A percentile compares a stretch with the other conserved stretches of the same genome.
phyloP scores from a whole-genome alignment of 371 early-diverging fungal genomes.

The Fennellomyces sp. region DNA sequence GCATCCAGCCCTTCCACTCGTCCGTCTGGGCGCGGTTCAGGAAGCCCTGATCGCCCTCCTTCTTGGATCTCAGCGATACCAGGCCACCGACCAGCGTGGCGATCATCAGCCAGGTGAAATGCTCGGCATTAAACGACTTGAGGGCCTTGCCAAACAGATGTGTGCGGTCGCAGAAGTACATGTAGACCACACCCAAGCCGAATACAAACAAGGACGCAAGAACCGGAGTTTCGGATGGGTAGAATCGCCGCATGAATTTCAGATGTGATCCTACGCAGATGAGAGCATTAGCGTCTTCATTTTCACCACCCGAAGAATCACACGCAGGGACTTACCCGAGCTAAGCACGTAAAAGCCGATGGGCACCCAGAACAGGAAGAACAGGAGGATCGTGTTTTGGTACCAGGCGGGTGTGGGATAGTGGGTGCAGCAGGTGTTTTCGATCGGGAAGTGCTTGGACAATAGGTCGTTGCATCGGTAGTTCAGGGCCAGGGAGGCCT shows the following conservation, averaged over 20 bases:
- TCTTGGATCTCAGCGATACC: slow-evolving; percentile 42
- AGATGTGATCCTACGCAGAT: slow-evolving; percentile 5
- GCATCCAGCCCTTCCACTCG: slow-evolving; percentile 92
- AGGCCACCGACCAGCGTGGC: slow-evolving; percentile 47
- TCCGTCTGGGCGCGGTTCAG: slow-evolving; percentile 76
- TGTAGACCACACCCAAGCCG: slow-evolving; percentile 54
- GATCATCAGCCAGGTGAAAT: slow-evolving; percentile 46
- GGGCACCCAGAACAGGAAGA: slow-evolving; percentile 55
- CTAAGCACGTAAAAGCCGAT: slow-evolving; percentile 35
- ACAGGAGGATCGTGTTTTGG: slow-evolving; percentile 41
- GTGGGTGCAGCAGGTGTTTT: slow-evolving; percentile 64
- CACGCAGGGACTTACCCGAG: slow-evolving; percentile 22
- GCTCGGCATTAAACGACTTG: slow-evolving; percentile 52
- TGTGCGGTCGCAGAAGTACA: slow-evolving; percentile 73
- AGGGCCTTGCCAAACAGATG: slow-evolving; percentile 68
- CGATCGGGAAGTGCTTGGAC: slow-evolving; percentile 46
- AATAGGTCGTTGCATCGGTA: slow-evolving; percentile 61
- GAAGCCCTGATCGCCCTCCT: slow-evolving; percentile 57
- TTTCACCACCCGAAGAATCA: neutral
- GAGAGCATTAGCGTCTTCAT: slow-evolving; percentile 2
- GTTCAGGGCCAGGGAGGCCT: slow-evolving; percentile 64
- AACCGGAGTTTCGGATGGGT: slow-evolving; percentile 24
- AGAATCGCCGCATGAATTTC: slow-evolving; percentile 17
- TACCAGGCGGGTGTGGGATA: slow-evolving; percentile 61
- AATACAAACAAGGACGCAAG: slow-evolving; percentile 49